These are phyloP conservation scores for Trametes cingulata DNA, from an alignment of 768 basidiomycete species.

Conservation along the genomic window DNA sequence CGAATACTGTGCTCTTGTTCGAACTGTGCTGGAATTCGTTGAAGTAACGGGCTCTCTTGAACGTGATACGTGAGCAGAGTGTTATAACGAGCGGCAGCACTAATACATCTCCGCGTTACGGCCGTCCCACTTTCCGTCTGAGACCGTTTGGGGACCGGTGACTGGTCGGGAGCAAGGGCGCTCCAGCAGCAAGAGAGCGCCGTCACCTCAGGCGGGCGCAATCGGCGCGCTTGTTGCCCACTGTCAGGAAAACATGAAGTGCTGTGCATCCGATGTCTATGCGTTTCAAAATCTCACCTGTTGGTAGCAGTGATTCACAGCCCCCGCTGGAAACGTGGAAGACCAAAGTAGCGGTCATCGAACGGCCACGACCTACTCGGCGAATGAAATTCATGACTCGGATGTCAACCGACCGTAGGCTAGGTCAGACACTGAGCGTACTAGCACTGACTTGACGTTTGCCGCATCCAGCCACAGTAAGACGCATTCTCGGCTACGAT, in stretches of 20 bases:
- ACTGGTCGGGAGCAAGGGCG: not conserved
- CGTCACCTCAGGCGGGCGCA: not conserved
- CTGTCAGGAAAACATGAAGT: not conserved
- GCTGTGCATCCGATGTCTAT: not conserved
- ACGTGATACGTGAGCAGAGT: not conserved
- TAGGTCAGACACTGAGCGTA: no score
- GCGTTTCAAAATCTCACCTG: slow-evolving; percentile 1
- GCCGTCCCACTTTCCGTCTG: not conserved
- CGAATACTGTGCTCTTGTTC: not conserved
- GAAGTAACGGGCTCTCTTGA: not conserved
- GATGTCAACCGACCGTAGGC: no score
- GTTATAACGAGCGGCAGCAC: not conserved
- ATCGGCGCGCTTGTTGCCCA: not conserved
- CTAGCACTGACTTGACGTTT: no score
- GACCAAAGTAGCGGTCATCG: no score
- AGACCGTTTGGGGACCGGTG: not conserved
- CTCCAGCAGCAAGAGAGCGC: not conserved
- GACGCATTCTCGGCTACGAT: not conserved
- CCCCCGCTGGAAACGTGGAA: not conserved
- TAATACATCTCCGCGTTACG: not conserved
- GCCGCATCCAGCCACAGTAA: no score
- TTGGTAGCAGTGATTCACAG: not conserved
- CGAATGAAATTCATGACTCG: no score
- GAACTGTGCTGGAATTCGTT: not conserved
- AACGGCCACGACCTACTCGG: no score